These are phyloP conservation scores for Vitis labrusca DNA, from an alignment of 164 flowering plant species.

Conservation along the genomic window DNA sequence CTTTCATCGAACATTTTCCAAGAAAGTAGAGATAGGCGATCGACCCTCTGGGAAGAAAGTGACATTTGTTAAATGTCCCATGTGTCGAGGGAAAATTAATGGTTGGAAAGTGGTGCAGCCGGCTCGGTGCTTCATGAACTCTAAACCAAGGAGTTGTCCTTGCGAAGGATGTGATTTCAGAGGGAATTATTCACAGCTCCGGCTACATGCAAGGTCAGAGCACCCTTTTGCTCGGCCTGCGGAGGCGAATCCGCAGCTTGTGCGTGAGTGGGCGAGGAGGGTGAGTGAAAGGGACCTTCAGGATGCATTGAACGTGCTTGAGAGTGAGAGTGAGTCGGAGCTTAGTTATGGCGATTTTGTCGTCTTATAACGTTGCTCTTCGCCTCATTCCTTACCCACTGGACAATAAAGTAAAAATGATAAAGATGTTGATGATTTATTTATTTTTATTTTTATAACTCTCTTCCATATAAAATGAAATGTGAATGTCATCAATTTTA, in stretches of 20 bases:
- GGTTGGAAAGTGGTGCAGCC: constrained; percentile 22
- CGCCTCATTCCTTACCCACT: too few species aligned
- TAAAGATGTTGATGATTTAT: too few species aligned
- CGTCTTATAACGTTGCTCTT: too few species aligned
- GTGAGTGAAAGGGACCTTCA: constrained; percentile 16
- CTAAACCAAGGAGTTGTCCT: constrained; percentile 30
- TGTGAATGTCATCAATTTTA: too few species aligned
- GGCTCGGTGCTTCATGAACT: constrained; percentile 30
- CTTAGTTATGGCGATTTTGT: too few species aligned
- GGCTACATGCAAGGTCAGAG: constrained; percentile 32
- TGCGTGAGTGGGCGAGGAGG: constrained; percentile 21
- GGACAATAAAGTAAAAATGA: too few species aligned
- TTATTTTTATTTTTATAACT: too few species aligned
- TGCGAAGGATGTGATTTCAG: constrained; percentile 25
- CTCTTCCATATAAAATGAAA: too few species aligned
- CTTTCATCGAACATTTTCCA: constrained; percentile 3
- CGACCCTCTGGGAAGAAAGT: constrained; percentile 1
- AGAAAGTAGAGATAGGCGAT: background rate
- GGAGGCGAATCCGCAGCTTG: constrained; percentile 21
- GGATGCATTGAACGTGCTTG: background rate
- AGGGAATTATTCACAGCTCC: constrained; percentile 26
- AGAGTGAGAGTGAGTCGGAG: too few species aligned
- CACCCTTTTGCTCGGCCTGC: constrained; percentile 29
- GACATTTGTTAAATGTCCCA: constrained; percentile 17
- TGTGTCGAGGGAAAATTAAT: constrained; percentile 30